These are phyloP conservation scores for Pestalotiopsis sp. DNA, from an alignment of 2,329 filamentous ascomycete genomes.

Conservation along the genomic window DNA sequence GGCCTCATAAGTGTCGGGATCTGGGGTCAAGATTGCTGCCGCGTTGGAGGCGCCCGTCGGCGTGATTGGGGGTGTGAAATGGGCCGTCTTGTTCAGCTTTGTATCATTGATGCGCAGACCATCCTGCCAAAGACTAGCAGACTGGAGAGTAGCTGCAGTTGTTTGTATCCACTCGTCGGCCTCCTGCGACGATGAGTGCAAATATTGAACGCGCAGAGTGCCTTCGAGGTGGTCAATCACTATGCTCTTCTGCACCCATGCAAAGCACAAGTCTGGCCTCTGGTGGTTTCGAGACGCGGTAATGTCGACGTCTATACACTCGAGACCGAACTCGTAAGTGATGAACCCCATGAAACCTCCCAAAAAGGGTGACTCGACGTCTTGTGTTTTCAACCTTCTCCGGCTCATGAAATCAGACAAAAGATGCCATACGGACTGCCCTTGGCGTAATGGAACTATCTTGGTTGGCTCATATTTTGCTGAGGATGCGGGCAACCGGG, in stretches of 20 bases:
- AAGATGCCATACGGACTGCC: conserved; percentile 51
- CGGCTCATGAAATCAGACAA: conserved; percentile 46
- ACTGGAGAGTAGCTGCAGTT: conserved; percentile 34
- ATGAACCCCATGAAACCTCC: conserved; percentile 85
- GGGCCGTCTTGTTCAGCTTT: conserved; percentile 17
- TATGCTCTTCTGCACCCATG: conserved; percentile 76
- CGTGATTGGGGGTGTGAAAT: conserved; percentile 32
- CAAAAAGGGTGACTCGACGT: conserved; percentile 62
- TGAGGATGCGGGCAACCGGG: conserved; percentile 22
- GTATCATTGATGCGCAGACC: conserved; percentile 23
- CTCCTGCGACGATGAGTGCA: conserved; percentile 43
- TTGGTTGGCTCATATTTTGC: conserved; percentile 23
- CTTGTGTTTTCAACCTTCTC: conserved; percentile 24
- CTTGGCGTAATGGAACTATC: conserved; percentile 26
- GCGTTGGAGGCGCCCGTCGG: conserved; percentile 21
- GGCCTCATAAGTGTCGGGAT: conserved; percentile 58
- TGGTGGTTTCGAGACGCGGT: conserved; percentile 36
- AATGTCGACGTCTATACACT: conserved; percentile 53
- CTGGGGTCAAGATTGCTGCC: conserved; percentile 40
- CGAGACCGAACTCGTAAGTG: conserved; percentile 81
- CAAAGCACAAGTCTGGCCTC: conserved; percentile 73
- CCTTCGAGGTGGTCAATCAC: conserved; percentile 73
- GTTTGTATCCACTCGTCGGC: conserved; percentile 48
- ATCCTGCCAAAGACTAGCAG: conserved; percentile 35
- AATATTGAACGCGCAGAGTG: conserved; percentile 67